phyloP scores from a whole-genome alignment of 2,329 filamentous ascomycete genomes.

The Blastomyces percursus region DNA sequence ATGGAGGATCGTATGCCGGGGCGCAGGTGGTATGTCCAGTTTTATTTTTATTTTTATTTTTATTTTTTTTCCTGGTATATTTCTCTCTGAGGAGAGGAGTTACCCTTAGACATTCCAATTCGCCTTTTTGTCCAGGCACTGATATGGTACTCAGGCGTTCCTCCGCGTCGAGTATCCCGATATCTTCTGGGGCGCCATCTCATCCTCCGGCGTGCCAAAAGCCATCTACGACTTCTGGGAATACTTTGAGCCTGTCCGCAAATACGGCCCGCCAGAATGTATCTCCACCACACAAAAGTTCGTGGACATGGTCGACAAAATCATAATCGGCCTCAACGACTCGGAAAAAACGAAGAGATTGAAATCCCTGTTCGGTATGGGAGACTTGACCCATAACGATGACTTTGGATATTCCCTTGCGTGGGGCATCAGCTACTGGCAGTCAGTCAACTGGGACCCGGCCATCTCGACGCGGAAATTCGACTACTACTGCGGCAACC shows the following conservation, averaged over 20 bases:
- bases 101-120: neutral
- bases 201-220: constrained; percentile 66
- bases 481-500: constrained; percentile 45
- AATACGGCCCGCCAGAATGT: constrained; percentile 51
- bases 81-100: neutral
- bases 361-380: constrained; percentile 45
- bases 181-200: constrained; percentile 66
- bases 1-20: constrained; percentile 76
- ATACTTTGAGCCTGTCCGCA: constrained; percentile 49
- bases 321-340: constrained; percentile 42
- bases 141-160: constrained; percentile 44
- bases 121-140: neutral
- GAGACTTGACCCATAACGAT: constrained; percentile 32
- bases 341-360: constrained; percentile 35
- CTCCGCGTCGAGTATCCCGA: constrained; percentile 66
- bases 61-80: neutral
- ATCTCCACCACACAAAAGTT: constrained; percentile 53
- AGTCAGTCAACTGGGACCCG: constrained; percentile 51
- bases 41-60: neutral
- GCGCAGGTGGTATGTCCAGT: constrained; percentile 45
- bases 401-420: constrained; percentile 44
- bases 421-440: constrained; percentile 42
- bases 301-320: constrained; percentile 48
- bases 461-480: constrained; percentile 40
- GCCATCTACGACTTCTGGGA: constrained; percentile 68